Percentiles rank a stretch among this genome's conserved stretches.
These are phyloP conservation scores for Phalaenopsis hybrid DNA, from an alignment of 116 monocot species.

Conservation along the genomic window DNA sequence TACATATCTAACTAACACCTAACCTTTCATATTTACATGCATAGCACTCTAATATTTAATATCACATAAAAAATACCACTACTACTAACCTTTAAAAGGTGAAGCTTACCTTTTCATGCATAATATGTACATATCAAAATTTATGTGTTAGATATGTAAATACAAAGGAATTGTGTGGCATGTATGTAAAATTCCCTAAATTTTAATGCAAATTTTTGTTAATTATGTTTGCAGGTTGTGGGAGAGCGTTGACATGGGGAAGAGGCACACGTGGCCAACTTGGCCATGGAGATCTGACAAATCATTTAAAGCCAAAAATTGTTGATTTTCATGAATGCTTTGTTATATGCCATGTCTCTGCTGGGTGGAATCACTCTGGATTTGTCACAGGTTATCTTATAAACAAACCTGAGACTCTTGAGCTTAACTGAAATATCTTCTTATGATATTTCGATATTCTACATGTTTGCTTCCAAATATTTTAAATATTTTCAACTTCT, in stretches of 20 bases:
- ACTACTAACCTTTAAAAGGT: too few species aligned
- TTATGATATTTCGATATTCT: not conserved
- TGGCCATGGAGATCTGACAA: conserved; percentile 60
- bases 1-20: too few species aligned
- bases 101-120: too few species aligned
- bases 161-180: too few species aligned
- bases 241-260: conserved; percentile 67
- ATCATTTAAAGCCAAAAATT: conserved; percentile 40
- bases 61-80: too few species aligned
- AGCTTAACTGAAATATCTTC: not conserved
- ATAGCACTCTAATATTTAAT: too few species aligned
- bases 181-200: not conserved
- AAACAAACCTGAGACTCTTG: not conserved
- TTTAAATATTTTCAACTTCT: not conserved
- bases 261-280: conserved; percentile 77
- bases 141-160: too few species aligned
- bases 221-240: conserved; percentile 39
- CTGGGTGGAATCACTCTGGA: conserved; percentile 95
- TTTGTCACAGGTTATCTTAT: conserved; percentile 62
- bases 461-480: not conserved
- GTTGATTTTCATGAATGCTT: conserved; percentile 39
- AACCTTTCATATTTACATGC: too few species aligned
- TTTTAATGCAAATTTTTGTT: not conserved
- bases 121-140: too few species aligned
- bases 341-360: conserved; percentile 45